Conservation (phyloP, 352 stramenopile genomes). For the Globisporangium acanthophoron region DNA sequence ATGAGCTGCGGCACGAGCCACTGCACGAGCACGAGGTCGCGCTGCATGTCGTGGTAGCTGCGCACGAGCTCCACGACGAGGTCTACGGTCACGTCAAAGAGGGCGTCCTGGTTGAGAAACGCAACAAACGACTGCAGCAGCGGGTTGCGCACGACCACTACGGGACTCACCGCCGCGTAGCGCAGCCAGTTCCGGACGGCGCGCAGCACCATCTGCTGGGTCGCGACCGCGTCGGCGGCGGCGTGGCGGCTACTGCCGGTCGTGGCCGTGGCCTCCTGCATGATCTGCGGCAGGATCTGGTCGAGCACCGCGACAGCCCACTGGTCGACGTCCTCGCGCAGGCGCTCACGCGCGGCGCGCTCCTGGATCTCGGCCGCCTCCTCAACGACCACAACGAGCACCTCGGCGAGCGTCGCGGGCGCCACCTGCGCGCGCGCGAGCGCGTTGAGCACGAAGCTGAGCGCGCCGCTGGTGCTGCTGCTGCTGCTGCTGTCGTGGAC, state of each 20-base stretch:
- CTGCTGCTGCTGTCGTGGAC: slow-evolving; percentile 3
- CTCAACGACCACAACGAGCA: slow-evolving; percentile 67
- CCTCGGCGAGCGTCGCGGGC: slow-evolving; percentile 36
- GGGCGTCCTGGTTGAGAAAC: slow-evolving; percentile 63
- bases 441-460: slow-evolving; percentile 56
- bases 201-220: slow-evolving; percentile 53
- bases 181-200: slow-evolving; percentile 61
- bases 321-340: slow-evolving; percentile 56
- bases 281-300: slow-evolving; percentile 63
- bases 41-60: slow-evolving; percentile 43
- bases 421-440: slow-evolving; percentile 32
- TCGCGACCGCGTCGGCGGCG: slow-evolving; percentile 20
- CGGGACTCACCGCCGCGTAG: slow-evolving; percentile 35
- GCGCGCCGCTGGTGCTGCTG: slow-evolving; percentile 17
- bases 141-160: slow-evolving; percentile 50
- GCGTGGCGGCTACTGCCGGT: slow-evolving; percentile 2
- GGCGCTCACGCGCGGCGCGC: slow-evolving; percentile 32
- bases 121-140: slow-evolving; percentile 59
- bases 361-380: slow-evolving; percentile 53
- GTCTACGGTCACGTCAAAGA: slow-evolving; percentile 84
- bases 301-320: slow-evolving; percentile 58
- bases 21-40: slow-evolving; percentile 51
- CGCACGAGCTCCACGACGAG: slow-evolving; percentile 75
- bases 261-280: slow-evolving; percentile 48
- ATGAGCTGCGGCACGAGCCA: slow-evolving; percentile 79